phyloP scores from a whole-genome alignment of 202 grass and related monocot species.

The Hordeum pubiflorum region DNA sequence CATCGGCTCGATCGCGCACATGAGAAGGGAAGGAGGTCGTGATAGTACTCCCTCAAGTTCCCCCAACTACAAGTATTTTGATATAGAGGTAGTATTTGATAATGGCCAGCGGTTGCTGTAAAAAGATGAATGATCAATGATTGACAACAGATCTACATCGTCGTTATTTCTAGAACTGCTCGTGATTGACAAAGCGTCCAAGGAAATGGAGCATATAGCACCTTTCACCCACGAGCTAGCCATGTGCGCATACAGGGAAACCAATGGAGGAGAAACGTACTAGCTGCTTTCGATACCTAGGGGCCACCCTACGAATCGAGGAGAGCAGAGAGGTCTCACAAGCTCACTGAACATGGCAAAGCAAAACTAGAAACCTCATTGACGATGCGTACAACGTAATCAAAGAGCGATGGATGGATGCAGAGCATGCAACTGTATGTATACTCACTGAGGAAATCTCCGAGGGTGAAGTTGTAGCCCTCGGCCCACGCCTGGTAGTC shows the following conservation, averaged over 20 bases:
- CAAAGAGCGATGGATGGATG: not conserved
- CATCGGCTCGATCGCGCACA: not conserved
- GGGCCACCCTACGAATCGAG: not conserved
- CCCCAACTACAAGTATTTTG: no score
- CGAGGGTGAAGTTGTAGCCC: constrained; percentile 82
- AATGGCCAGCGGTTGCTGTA: not conserved
- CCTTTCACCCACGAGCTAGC: not conserved
- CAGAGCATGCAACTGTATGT: not conserved
- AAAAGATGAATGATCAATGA: not conserved
- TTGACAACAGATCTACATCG: not conserved
- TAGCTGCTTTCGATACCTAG: not conserved
- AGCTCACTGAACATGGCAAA: not conserved
- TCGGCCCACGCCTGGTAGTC: constrained; percentile 86
- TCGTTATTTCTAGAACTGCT: not conserved
- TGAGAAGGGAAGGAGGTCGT: not conserved
- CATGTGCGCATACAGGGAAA: constrained; percentile 20
- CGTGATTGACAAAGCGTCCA: not conserved
- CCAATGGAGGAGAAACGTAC: not conserved
- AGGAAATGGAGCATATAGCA: not conserved
- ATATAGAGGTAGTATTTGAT: not conserved
- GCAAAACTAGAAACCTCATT: not conserved
- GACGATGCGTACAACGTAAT: not conserved
- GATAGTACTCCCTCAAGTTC: no score
- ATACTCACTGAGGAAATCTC: constrained; percentile 97
- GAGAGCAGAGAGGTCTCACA: not conserved